phyloP scores from a whole-genome alignment of 2,329 filamentous ascomycete genomes.

The Ophiostoma piceae region DNA sequence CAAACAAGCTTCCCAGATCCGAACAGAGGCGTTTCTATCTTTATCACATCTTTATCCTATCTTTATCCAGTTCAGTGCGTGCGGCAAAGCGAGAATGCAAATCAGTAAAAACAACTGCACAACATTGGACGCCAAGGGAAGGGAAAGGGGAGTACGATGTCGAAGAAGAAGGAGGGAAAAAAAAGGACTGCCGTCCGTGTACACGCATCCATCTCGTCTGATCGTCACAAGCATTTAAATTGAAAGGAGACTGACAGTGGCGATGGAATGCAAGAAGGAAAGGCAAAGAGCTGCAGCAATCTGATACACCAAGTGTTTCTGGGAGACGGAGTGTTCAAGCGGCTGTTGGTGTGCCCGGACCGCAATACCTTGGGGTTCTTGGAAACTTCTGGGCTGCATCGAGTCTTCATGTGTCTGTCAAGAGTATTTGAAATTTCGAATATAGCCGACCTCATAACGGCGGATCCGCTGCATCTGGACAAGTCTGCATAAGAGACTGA shows the following conservation, averaged over 20 bases:
- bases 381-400: too few relatives aligned
- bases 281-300: background rate
- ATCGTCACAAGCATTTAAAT: constrained; percentile 25
- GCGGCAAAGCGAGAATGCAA: background rate
- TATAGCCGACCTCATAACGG: background rate
- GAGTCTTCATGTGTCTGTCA: background rate
- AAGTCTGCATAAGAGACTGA: background rate
- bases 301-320: constrained; percentile 14
- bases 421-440: background rate
- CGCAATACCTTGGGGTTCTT: background rate
- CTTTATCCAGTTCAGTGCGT: background rate
- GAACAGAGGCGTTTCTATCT: background rate
- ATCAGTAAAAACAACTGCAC: background rate
- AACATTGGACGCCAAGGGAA: constrained; percentile 13
- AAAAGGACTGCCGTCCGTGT: background rate
- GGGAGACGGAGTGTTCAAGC: background rate
- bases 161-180: background rate
- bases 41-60: background rate
- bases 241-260: background rate
- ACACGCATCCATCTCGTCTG: constrained; percentile 18
- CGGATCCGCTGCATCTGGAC: background rate
- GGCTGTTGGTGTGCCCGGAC: background rate
- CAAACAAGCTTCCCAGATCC: constrained; percentile 10
- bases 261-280: background rate
- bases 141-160: constrained; percentile 2